A percentile compares a stretch with the other conserved stretches of the same genome.
Conservation (phyloP, 805 yeast species). For the Grigorovia transvaalensis region DNA sequence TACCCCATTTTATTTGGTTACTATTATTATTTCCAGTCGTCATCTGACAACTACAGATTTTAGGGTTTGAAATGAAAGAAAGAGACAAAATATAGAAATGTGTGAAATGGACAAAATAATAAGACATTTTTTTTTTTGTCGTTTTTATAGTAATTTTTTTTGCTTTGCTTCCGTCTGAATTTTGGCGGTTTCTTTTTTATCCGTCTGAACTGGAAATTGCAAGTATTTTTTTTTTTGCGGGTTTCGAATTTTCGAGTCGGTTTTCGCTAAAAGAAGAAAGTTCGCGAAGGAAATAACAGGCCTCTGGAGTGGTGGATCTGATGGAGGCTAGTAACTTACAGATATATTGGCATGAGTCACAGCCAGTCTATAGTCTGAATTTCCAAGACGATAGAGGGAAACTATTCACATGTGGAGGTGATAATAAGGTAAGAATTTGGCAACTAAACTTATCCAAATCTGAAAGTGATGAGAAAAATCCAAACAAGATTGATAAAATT, state of each 20-base stretch:
- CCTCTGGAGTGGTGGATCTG: not conserved
- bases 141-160: no score
- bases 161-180: no score
- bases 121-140: no score
- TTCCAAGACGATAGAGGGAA: slow-evolving; percentile 37
- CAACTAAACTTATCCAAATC: slow-evolving; percentile 18
- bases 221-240: no score
- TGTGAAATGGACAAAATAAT: no score
- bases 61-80: not conserved
- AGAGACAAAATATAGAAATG: not conserved
- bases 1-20: slow-evolving; percentile 19
- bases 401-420: slow-evolving; percentile 90
- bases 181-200: no score
- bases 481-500: slow-evolving; percentile 8
- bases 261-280: no score
- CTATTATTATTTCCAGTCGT: slow-evolving; percentile 6
- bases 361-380: slow-evolving; percentile 60
- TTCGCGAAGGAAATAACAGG: not conserved
- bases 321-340: slow-evolving; percentile 24
- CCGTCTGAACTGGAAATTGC: no score
- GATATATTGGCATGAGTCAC: slow-evolving; percentile 42
- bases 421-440: slow-evolving; percentile 72
- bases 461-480: not conserved
- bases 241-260: no score
- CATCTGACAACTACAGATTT: slow-evolving; percentile 1